These are phyloP conservation scores for Penicillium sp. DNA, from an alignment of 2,329 filamentous ascomycete species.

Conservation along the genomic window DNA sequence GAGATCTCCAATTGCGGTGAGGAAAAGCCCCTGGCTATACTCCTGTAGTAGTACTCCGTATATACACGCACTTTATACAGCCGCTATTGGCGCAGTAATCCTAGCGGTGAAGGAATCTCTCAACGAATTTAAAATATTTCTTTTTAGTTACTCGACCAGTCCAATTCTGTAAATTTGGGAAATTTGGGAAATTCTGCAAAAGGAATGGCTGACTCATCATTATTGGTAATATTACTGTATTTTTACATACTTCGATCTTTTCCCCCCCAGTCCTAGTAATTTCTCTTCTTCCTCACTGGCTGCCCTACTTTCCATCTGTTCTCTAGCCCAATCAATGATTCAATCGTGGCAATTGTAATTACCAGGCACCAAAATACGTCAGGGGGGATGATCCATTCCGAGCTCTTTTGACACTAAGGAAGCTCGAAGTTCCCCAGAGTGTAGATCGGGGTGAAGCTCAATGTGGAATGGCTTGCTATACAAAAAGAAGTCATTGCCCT, in stretches of 20 bases:
- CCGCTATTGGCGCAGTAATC: conserved; percentile 10
- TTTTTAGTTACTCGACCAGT: conserved; percentile 2
- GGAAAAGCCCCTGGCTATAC: background rate
- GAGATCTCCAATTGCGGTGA: conserved; percentile 7
- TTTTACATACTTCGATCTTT: background rate
- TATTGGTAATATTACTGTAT: conserved; percentile 10
- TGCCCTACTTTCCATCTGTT: conserved; percentile 19
- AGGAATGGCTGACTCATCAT: conserved; percentile 28
- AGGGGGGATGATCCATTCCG: conserved; percentile 26
- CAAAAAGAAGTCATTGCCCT: conserved; percentile 19
- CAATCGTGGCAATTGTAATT: conserved; percentile 9
- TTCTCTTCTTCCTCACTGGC: conserved; percentile 14
- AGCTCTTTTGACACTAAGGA: conserved; percentile 14
- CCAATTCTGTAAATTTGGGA: background rate
- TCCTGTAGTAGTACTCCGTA: background rate
- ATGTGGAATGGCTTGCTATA: conserved; percentile 27
- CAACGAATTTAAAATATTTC: background rate
- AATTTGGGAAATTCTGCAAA: no score
- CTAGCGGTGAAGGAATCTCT: conserved; percentile 8
- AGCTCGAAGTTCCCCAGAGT: conserved; percentile 20
- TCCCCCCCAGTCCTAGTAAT: background rate
- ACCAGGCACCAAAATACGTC: conserved; percentile 28
- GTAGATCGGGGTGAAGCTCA: conserved; percentile 26
- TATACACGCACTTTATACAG: background rate
- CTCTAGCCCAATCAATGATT: conserved; percentile 12